phyloP scores from a whole-genome alignment of 1,139 yeast genomes.

The Torulaspora pretoriensis region DNA sequence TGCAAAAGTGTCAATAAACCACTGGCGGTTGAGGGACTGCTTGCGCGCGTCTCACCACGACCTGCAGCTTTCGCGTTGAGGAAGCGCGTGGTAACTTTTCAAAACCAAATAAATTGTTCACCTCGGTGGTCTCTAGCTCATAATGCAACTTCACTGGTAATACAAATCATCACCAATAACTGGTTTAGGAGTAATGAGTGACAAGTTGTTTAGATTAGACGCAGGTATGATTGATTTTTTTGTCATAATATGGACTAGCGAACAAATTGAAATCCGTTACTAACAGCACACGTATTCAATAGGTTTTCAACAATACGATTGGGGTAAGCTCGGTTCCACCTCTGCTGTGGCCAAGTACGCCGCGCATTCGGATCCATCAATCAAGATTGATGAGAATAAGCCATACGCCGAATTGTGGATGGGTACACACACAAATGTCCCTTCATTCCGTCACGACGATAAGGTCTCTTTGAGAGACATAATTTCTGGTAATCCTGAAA shows the following conservation, averaged over 20 bases:
- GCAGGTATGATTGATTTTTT: slow-evolving; percentile 33
- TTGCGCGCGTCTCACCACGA: not conserved
- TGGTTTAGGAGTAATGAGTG: slow-evolving; percentile 26
- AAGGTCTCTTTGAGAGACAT: slow-evolving; percentile 61
- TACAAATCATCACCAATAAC: not conserved
- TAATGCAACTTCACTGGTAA: too few relatives aligned
- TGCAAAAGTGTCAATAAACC: slow-evolving; percentile 44
- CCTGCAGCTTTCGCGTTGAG: slow-evolving; percentile 2
- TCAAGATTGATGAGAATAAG: slow-evolving; percentile 59
- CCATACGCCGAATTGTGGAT: slow-evolving; percentile 96
- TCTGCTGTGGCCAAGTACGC: slow-evolving; percentile 92
- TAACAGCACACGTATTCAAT: slow-evolving; percentile 4
- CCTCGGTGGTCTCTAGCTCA: not conserved
- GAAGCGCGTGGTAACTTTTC: not conserved
- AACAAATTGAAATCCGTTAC: not conserved
- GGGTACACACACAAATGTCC: slow-evolving; percentile 96
- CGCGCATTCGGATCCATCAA: slow-evolving; percentile 57
- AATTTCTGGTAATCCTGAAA: slow-evolving; percentile 55
- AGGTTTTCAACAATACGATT: slow-evolving; percentile 69
- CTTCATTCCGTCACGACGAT: slow-evolving; percentile 58
- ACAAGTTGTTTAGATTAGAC: slow-evolving; percentile 38
- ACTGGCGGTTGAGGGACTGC: slow-evolving; percentile 86
- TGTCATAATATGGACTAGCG: not conserved
- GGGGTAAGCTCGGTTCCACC: slow-evolving; percentile 82
- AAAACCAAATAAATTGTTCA: not conserved